Base-by-base conservation (phyloP, 1,139 yeast genomes). In the Candida pseudoviswanathii region DNA sequence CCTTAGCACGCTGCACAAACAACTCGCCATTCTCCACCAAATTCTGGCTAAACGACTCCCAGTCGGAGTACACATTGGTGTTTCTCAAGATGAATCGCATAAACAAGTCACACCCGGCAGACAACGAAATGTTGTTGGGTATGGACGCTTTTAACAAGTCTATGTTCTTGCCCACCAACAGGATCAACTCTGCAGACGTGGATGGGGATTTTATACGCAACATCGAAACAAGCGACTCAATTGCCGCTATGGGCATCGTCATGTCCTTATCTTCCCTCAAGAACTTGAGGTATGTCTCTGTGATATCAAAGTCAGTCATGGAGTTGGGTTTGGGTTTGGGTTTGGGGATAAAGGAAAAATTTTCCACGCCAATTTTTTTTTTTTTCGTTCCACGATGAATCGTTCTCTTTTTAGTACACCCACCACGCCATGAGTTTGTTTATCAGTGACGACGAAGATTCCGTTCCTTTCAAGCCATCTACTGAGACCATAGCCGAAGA, bases 241-340 rank as follows among this genome's bases (percentile, higher is more conserved):
- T 95, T 46, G 99, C 99, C 46, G 99, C 99, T 39, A 95, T 89
- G 3, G 99, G 99, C 98, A 92, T 95, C 9, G 99, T 92, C 85
- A 95, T 89, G 49, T 94, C 98, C 25, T 88, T 78, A 68, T 94
- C 97, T 50, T 91, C 96, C 56, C 80, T 82, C 52, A 94, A 75
- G 66, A 89, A 91, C 65, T 81, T 80, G 54, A 89, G 78, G 65
- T 94, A 94, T 0, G 94, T 83, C 58, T 82, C 77, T 45, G 86
- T 90, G 57, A 94, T 90, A 65, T 91, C 96, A 62, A 92, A 90
- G 6, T 49, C 45, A 25, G 47, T 34, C 49, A 45, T 49, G 2
- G 29, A 16, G 16, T 16, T 16, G 16, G 16, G 16, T 16, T 16
- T 16, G 16, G 16, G 16, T 16, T 16, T 16, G 16, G 16, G 16